Base-by-base conservation (phyloP, 225 moss, liverwort and hornwort genomes). In the Sphagnum tenellum region DNA sequence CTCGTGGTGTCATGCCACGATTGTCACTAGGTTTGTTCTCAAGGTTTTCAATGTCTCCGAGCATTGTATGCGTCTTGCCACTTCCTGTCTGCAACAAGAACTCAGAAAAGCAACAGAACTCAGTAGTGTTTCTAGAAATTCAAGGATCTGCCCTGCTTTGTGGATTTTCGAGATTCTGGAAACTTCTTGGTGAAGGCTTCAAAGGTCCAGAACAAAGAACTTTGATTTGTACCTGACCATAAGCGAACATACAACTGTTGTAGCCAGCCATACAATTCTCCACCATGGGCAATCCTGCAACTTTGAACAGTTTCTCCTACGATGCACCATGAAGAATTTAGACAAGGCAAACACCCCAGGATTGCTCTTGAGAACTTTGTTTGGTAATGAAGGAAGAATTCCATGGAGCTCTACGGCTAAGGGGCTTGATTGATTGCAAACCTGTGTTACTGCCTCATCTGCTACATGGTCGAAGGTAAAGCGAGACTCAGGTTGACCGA, bases 381-480 rank as follows among this genome's bases (percentile, higher is more conserved):
- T n/a, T 29, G 12, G 46, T 55, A 7, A 7, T 48, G 13, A 48
- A 14, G 8, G 3, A 6, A 6, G 5, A 6, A 61, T 44, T 3
- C 50, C 14, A 44, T 3, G 51, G 4, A 11, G 14, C 6, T 12
- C 7, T 44, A 8, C 48, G 4, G 8, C 8, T 8, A 2, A 56
- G 44, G 12, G 55, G 10, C 46, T 46, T 12, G 49, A 3, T 7
- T 29, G n/a, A 9, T 5, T 5, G 64, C 73, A 45, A 67, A 86
- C 86, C 82, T 80, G 80, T 12, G 79, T 73, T 58, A 86, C 67
- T 2, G 67, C 66, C 73, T 80, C 86, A 51, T 82, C 79, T 4
- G 86, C 86, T 8, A 86, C 86, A 56, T 86, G 86, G 70, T 82
- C 86, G 8, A 86, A 86, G 11, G 86, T 82, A 68, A 86, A 86